These are phyloP conservation scores for Yarrowia deformans DNA, from an alignment of 805 yeast genomes.

Conservation along the genomic window DNA sequence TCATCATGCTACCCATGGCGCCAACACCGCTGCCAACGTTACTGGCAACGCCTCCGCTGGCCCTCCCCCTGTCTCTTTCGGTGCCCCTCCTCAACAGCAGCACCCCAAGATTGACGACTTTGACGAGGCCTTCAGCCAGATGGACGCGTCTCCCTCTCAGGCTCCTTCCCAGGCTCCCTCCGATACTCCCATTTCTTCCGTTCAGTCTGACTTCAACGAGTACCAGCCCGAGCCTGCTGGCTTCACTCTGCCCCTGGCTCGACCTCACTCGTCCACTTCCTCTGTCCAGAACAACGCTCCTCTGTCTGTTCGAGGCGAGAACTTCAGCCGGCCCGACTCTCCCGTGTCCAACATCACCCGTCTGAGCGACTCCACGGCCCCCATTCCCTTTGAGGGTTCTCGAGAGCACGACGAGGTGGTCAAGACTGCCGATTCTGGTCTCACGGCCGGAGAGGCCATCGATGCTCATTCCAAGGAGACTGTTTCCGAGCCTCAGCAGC, in stretches of 20 bases:
- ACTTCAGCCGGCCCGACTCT: constrained; percentile 55
- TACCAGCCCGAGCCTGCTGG: constrained; percentile 40
- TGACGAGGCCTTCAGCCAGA: constrained; percentile 45
- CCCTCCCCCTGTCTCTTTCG: constrained; percentile 43
- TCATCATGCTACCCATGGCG: not conserved
- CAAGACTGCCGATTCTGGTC: constrained; percentile 7
- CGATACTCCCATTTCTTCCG: constrained; percentile 48
- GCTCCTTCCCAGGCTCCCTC: constrained; percentile 45
- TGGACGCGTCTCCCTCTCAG: constrained; percentile 45
- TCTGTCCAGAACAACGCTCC: constrained; percentile 94
- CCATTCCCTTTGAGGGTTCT: constrained; percentile 37
- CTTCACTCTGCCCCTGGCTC: constrained; percentile 57
- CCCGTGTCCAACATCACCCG: constrained; percentile 45
- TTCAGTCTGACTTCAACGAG: constrained; percentile 46
- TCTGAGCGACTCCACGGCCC: constrained; percentile 35
- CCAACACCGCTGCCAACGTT: not conserved
- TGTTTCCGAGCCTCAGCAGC: constrained; percentile 15
- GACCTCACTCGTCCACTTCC: constrained; percentile 85
- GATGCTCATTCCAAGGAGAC: constrained; percentile 30
- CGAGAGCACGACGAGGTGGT: constrained; percentile 34
- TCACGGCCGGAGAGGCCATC: not conserved
- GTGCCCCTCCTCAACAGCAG: not conserved
- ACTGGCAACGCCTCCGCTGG: constrained; percentile 44
- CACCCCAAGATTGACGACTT: constrained; percentile 35
- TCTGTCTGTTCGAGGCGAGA: constrained; percentile 79